A percentile compares a stretch with the other conserved stretches of the same genome.
Evolutionary conservation across 805 yeast species (phyloP).

Genomic region (Lipomyces sp.): DNA sequence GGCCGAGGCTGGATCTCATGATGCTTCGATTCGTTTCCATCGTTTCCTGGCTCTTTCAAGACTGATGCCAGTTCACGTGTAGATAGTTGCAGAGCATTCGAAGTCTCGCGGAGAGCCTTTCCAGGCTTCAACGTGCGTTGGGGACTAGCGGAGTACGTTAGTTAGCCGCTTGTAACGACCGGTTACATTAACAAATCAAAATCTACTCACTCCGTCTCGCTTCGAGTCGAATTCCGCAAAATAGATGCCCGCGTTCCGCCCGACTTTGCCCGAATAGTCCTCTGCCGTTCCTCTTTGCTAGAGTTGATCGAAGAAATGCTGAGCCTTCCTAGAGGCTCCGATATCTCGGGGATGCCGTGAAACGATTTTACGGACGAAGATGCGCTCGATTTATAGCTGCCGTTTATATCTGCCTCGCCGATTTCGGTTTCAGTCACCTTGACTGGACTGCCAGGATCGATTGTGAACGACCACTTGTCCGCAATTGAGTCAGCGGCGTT

Average conservation of each 20-base stretch:
- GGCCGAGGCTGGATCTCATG: too few species aligned
- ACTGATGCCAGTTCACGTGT: background rate
- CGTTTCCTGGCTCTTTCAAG: slow-evolving; percentile 4
- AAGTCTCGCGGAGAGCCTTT: slow-evolving; percentile 10
- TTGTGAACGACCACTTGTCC: slow-evolving; percentile 22
- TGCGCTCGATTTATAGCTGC: background rate
- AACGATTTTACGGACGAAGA: background rate
- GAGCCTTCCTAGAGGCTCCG: slow-evolving; percentile 5
- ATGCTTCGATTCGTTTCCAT: slow-evolving; percentile 10
- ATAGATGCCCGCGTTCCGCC: slow-evolving; percentile 2
- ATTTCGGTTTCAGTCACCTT: slow-evolving; percentile 7
- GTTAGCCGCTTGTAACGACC: background rate
- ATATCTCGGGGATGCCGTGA: background rate
- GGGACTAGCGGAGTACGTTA: slow-evolving; percentile 10
- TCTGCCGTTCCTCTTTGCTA: background rate
- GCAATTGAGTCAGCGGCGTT: too few species aligned
- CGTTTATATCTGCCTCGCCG: background rate
- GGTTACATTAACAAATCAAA: background rate
- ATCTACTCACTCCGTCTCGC: slow-evolving; percentile 10
- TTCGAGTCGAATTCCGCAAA: slow-evolving; percentile 1
- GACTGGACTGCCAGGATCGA: slow-evolving; percentile 1
- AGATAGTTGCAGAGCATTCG: slow-evolving; percentile 2
- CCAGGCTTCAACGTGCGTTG: slow-evolving; percentile 15
- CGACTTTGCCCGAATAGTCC: slow-evolving; percentile 6
- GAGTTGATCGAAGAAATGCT: slow-evolving; percentile 1